A percentile compares a stretch with the other conserved stretches of the same genome.
These are phyloP conservation scores for Sporothrix brasiliensis DNA, from an alignment of 2,329 filamentous ascomycete species.

Conservation along the genomic window DNA sequence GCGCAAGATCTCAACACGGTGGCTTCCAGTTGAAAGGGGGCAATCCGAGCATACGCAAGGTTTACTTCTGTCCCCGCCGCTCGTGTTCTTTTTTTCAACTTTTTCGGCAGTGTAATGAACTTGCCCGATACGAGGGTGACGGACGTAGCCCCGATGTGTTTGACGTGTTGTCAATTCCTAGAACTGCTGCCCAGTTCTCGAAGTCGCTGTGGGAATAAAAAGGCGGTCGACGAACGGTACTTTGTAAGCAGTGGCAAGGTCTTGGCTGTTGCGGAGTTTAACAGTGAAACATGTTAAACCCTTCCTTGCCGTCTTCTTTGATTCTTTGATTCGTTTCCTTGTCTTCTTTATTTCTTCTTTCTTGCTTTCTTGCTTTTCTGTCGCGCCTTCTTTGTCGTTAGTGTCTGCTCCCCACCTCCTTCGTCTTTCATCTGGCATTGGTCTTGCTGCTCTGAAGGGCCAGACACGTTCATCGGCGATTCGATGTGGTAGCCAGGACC, in stretches of 20 bases:
- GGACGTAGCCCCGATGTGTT: neutral
- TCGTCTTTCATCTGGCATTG: slow-evolving; percentile 20
- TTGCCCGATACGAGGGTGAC: neutral
- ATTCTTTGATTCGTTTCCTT: too few relatives aligned
- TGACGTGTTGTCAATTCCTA: slow-evolving; percentile 1
- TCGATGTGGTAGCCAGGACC: neutral
- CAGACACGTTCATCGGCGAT: neutral
- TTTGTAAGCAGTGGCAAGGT: neutral
- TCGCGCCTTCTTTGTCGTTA: neutral
- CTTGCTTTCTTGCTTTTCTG: neutral
- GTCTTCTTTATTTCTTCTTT: neutral
- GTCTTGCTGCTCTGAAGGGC: neutral
- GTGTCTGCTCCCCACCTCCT: neutral
- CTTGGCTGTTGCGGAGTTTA: slow-evolving; percentile 16
- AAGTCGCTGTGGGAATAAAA: slow-evolving; percentile 11
- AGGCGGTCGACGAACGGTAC: slow-evolving; percentile 16
- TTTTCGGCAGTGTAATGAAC: neutral
- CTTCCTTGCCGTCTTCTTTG: neutral
- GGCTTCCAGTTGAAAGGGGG: neutral
- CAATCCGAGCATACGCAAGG: neutral
- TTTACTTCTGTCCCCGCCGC: slow-evolving; percentile 3
- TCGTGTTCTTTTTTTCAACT: neutral
- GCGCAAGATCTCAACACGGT: slow-evolving; percentile 4
- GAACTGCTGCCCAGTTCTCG: neutral
- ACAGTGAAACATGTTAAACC: slow-evolving; percentile 18